These are phyloP conservation scores for Silene coronaria DNA, from an alignment of 179 eudicot species.

Conservation along the genomic window DNA sequence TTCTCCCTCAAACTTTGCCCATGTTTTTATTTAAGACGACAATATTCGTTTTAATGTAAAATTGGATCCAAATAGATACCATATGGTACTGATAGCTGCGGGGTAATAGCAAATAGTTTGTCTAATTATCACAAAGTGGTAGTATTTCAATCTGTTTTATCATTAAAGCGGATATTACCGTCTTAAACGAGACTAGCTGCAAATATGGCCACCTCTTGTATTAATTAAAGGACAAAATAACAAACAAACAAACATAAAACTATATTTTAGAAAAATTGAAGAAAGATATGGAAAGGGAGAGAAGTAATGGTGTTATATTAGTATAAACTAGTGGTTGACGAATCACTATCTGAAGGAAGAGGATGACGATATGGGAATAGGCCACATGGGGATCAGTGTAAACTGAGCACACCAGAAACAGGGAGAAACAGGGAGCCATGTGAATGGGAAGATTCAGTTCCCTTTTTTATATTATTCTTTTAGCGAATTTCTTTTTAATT, in stretches of 20 bases:
- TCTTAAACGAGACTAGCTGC: too few relatives aligned
- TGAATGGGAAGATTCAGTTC: constrained; percentile 44
- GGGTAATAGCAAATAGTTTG: too few relatives aligned
- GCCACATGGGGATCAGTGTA: constrained; percentile 66
- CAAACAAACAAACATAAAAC: constrained; percentile 1
- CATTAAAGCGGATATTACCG: too few relatives aligned
- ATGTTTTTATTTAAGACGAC: too few relatives aligned
- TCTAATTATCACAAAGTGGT: too few relatives aligned
- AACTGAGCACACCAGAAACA: constrained; percentile 37
- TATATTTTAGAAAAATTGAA: not conserved
- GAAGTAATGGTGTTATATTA: constrained; percentile 1
- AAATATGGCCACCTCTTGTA: constrained; percentile 10
- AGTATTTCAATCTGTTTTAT: too few relatives aligned
- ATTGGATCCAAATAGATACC: too few relatives aligned
- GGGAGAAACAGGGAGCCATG: constrained; percentile 39
- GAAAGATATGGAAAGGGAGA: constrained; percentile 20
- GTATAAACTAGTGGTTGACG: constrained; percentile 51
- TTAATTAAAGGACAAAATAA: constrained; percentile 10
- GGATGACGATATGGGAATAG: constrained; percentile 39
- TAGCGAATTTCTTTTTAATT: not conserved
- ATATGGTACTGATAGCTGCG: too few relatives aligned
- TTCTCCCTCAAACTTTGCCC: too few relatives aligned
- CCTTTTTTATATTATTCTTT: not conserved
- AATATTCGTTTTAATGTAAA: too few relatives aligned
- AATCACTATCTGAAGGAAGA: constrained; percentile 49